Base-by-base conservation (phyloP, 1,139 yeast genomes). In the Lodderomyces orthopsilosis region DNA sequence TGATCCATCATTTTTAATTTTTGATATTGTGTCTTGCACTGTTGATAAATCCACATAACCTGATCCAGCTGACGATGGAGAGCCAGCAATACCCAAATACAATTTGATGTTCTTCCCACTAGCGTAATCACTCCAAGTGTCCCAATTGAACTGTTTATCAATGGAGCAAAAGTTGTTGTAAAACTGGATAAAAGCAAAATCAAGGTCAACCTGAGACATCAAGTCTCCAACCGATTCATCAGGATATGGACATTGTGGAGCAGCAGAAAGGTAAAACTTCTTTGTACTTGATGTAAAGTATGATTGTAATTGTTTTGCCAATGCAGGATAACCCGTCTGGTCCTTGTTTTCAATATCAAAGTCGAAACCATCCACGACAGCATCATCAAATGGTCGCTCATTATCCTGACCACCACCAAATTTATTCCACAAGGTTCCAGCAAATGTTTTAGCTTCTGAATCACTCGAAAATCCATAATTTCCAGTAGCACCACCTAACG, bases 161-260 rank as follows among this genome's bases (percentile, higher is more conserved):
- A 82, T 67, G 38, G 74, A 65, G 63, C 96, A 89, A 61, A 84
- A 79, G 66, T 89, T 89, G 77, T 89, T 89, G 77, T 89, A 89
- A 68, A 89, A 89, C 69, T 89, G 96, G 52, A 89, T 76, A 57
- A 85, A 87, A 6, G 90, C 89, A 62, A 82, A 87, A 65, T 89
- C 96, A 49, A 89, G 68, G 39, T 77, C 70, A 8, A 85, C 77
- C 39, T 75, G 68, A 23, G 70, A 66, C 52, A 89, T 63, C 37
- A 84, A 68, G 43, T 81, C 79, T 48, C 93, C 91, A 32, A 83
- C 79, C 36, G 83, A 78, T 9, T 81, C 86, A 66, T 89, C 96
- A 23, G 96, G 96, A 60, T 81, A 85, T 13, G 83, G 85, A 67
- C 96, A 89, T 68, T 89, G 96, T 17, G 96, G 96, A 49, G 96